phyloP scores from a whole-genome alignment of 176 grass and related monocot genomes.

The Tillandsia leiboldiana region DNA sequence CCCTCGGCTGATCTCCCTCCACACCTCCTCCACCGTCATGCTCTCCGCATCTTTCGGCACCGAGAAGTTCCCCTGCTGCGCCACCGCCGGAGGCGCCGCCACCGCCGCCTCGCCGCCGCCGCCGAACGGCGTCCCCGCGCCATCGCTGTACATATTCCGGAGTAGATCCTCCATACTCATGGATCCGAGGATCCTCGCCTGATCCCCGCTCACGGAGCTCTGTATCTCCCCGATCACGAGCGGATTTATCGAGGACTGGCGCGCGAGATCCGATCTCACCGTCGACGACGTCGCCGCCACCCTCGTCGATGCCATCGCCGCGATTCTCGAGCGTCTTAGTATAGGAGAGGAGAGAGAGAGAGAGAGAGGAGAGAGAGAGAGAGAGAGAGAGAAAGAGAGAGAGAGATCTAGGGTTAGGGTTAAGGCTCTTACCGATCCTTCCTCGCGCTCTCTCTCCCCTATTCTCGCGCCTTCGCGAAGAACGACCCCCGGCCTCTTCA shows the following conservation, averaged over 20 bases:
- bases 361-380: no score
- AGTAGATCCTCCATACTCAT: conserved; percentile 89
- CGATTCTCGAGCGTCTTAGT: not conserved
- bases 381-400: not conserved
- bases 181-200: conserved; percentile 36
- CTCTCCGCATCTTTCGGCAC: not conserved
- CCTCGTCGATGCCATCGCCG: conserved; percentile 55
- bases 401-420: not conserved
- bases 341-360: no score
- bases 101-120: conserved; percentile 11
- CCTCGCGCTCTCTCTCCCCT: not conserved
- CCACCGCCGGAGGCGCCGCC: conserved; percentile 11
- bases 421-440: not conserved
- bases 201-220: conserved; percentile 4
- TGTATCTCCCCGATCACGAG: conserved; percentile 16
- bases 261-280: conserved; percentile 59
- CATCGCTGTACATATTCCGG: conserved; percentile 43
- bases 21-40: conserved; percentile 37
- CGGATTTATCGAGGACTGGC: conserved; percentile 27
- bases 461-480: not conserved
- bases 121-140: conserved; percentile 16
- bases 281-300: conserved; percentile 54
- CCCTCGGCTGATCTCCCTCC: conserved; percentile 10
- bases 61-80: conserved; percentile 18
- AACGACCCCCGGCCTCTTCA: not conserved